phyloP scores from a whole-genome alignment of 106 monocot genomes.

The Gastrodia elata region DNA sequence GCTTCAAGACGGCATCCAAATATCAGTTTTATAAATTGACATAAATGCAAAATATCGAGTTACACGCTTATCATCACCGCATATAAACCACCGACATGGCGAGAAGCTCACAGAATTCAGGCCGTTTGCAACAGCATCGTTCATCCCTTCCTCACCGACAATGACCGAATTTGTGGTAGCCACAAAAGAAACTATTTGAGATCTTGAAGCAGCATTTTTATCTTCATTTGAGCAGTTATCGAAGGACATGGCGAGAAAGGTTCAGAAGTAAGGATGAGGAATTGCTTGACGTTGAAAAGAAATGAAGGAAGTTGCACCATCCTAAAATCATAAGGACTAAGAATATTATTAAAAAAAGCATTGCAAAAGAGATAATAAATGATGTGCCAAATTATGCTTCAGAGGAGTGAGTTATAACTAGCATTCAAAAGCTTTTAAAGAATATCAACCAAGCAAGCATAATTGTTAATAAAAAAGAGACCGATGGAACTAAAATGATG shows the following conservation, averaged over 20 bases:
- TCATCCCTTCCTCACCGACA: constrained; percentile 67
- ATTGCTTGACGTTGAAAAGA: constrained; percentile 38
- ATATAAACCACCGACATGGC: constrained; percentile 78
- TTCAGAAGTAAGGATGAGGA: too few species aligned
- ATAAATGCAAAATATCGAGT: constrained; percentile 89
- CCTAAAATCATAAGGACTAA: too few species aligned
- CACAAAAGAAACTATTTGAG: constrained; percentile 41
- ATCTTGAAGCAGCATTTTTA: background rate
- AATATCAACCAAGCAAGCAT: too few species aligned
- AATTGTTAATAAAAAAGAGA: too few species aligned
- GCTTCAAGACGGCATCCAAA: background rate
- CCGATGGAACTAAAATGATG: too few species aligned
- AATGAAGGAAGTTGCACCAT: constrained; percentile 56
- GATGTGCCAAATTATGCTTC: too few species aligned
- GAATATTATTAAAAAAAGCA: too few species aligned
- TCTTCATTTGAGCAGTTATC: constrained; percentile 4
- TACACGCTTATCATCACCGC: constrained; percentile 50
- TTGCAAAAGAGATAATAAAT: constrained; percentile 8
- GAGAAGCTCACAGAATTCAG: constrained; percentile 47
- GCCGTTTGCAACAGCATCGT: constrained; percentile 53
- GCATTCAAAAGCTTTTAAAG: too few species aligned
- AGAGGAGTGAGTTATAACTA: too few species aligned
- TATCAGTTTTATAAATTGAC: constrained; percentile 19
- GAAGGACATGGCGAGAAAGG: constrained; percentile 24
- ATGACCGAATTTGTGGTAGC: constrained; percentile 73